A percentile compares a stretch with the other conserved stretches of the same genome.
These are phyloP conservation scores for Trypethelium eluteriae DNA, from an alignment of 495 filamentous ascomycete species.

Conservation along the genomic window DNA sequence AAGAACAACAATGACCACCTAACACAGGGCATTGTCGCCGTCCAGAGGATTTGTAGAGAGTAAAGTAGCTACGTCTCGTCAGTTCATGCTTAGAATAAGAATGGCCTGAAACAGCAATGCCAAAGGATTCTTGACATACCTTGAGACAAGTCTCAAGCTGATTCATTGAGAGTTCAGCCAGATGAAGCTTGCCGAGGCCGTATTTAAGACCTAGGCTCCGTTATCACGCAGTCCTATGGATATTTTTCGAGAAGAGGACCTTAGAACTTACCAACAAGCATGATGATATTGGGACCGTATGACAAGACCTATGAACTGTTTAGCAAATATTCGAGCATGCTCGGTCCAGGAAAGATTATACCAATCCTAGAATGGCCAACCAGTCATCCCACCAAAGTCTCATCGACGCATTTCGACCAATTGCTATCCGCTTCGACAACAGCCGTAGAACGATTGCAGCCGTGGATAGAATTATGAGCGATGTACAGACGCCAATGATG, in stretches of 20 bases:
- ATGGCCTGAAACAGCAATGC: neutral
- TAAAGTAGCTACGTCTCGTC: neutral
- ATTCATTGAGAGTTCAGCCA: neutral
- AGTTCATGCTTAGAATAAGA: neutral
- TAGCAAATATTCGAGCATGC: neutral
- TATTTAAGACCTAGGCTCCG: neutral
- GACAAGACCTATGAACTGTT: neutral
- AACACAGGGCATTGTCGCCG: neutral
- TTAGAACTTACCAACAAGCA: slow-evolving; percentile 1
- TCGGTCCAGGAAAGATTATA: neutral
- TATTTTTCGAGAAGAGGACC: neutral
- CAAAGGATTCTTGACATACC: neutral
- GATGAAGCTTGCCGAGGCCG: slow-evolving; percentile 4
- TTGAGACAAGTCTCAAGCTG: slow-evolving; percentile 5
- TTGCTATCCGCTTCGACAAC: neutral
- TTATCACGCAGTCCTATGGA: neutral
- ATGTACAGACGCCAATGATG: slow-evolving; percentile 7
- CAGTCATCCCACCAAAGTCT: neutral
- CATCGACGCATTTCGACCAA: slow-evolving; percentile 1
- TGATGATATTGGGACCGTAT: neutral
- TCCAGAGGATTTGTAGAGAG: slow-evolving; percentile 2
- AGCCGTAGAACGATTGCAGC: slow-evolving; percentile 3
- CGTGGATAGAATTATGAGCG: neutral
- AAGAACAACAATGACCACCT: slow-evolving; percentile 4
- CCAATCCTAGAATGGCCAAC: slow-evolving; percentile 1